Evolutionary conservation across 1,284 basidiomycete species (phyloP).

Genomic region (Apiotrichum domesticum): DNA sequence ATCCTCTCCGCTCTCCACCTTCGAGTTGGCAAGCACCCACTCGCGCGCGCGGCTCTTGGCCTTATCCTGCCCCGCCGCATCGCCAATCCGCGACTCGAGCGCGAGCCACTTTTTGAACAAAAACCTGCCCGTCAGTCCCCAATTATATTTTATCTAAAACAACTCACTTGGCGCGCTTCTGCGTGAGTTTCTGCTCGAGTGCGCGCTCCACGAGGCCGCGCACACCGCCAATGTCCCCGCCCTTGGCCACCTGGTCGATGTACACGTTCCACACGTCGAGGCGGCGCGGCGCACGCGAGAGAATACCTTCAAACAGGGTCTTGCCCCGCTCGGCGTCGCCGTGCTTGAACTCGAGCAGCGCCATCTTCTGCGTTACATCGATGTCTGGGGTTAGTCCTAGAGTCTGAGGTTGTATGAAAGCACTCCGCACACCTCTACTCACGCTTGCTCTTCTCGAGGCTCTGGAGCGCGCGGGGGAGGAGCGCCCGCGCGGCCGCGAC

Average conservation of each 20-base stretch:
- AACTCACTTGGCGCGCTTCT: constrained; percentile 84
- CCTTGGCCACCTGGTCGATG: constrained; percentile 85
- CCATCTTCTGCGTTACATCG: constrained; percentile 90
- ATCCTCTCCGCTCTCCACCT: constrained; percentile 50
- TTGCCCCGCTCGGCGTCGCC: constrained; percentile 91
- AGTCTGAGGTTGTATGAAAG: neutral
- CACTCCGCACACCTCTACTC: constrained; percentile 37
- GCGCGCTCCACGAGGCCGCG: constrained; percentile 78
- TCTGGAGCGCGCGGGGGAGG: constrained; percentile 82
- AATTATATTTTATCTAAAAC: no score
- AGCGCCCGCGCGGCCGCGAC: constrained; percentile 77
- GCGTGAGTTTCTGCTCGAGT: constrained; percentile 77
- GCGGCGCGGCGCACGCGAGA: constrained; percentile 88
- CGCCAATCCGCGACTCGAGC: constrained; percentile 78
- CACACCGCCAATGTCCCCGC: constrained; percentile 67
- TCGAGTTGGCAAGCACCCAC: constrained; percentile 54
- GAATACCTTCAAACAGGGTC: constrained; percentile 93
- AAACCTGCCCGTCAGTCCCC: constrained; percentile 50
- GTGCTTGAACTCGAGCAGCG: constrained; percentile 88
- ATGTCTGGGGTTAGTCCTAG: constrained; percentile 57
- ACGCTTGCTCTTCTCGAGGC: constrained; percentile 93
- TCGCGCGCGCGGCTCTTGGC: constrained; percentile 86
- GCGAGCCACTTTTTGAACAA: constrained; percentile 98
- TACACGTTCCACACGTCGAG: constrained; percentile 96
- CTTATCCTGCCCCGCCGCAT: constrained; percentile 68